Base-by-base conservation (phyloP, 345 rosid species). In the Gossypium thurberi region DNA sequence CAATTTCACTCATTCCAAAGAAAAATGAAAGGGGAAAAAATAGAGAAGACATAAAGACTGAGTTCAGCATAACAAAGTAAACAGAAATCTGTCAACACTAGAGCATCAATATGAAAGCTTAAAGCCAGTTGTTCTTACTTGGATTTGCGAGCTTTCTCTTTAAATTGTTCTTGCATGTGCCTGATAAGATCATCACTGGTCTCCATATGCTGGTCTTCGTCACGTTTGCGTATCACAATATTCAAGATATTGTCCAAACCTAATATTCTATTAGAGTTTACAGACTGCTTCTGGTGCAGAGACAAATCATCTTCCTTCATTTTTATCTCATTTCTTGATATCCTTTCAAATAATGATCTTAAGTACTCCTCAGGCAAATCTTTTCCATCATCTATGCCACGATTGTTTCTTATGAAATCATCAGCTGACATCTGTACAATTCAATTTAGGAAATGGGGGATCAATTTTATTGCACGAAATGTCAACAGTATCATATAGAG, bases 351-450 rank as follows among this genome's bases (percentile, higher is more conserved):
- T 71, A 95, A 85, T 71, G 96, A 92, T 84, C 93, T 89, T 78
- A 95, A 70, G 81, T 89, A 90, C 69, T 93, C 98, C 83, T 91
- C 97, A 44, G 99, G 85, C 67, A 95, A 83, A 86, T 95, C 99
- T 80, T 93, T 91, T 74, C 98, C 98, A 76, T 95, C 99, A 81
- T 95, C 98, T 85, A 95, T 95, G 62, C 98, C 99, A 73, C 93
- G 94, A 76, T 95, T 95, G 82, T 95, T 95, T 83, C 93, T 88
- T 73, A 95, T 88, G 75, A 95, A 95, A 79, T 90, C 99, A 78
- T 93, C 99, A 81, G 96, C 91, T 51, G 97, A 91, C 99, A 95
- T 95, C 99, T 92, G 85, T 84, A 88, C 28, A 73, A 71, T 82
- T 82, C 51, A 76, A 73, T 44, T 48, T 26, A 66, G 70, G 23